These are phyloP conservation scores for Fusarium xylarioides DNA, from an alignment of 2,329 filamentous ascomycete species.

Conservation along the genomic window DNA sequence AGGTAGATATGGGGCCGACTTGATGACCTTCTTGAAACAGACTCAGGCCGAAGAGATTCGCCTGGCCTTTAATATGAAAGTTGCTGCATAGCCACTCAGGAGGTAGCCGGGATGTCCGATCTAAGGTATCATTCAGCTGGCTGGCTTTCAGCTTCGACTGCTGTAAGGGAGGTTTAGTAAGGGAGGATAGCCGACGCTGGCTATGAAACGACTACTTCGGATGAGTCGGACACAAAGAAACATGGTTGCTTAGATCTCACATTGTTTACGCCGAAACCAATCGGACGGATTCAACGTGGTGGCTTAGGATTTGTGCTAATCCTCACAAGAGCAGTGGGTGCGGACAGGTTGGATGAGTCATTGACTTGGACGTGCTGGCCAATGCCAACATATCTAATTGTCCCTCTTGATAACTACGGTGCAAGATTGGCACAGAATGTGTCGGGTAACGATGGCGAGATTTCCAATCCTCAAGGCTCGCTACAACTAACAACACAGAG, in stretches of 20 bases:
- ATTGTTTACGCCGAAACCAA: background rate
- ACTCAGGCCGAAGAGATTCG: background rate
- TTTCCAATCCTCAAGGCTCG: too few species aligned
- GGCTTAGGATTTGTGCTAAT: background rate
- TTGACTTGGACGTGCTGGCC: background rate
- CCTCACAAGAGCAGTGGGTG: too few species aligned
- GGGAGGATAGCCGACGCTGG: accelerated
- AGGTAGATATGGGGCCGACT: background rate
- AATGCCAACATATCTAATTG: too few species aligned
- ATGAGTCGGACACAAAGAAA: background rate
- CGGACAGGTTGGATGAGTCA: accelerated
- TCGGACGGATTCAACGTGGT: accelerated
- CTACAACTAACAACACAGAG: too few species aligned
- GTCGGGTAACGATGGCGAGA: too few species aligned
- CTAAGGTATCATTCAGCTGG: background rate
- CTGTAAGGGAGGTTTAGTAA: background rate
- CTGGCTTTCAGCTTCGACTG: background rate
- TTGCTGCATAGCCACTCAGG: background rate
- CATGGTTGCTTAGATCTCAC: too few species aligned
- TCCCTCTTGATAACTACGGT: too few species aligned
- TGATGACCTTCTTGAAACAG: background rate
- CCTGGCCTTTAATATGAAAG: too few species aligned
- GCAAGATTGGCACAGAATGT: too few species aligned
- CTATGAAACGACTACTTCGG: background rate
- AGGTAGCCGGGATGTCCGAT: background rate